These are phyloP conservation scores for Botrytis aclada DNA, from an alignment of 2,329 filamentous ascomycete species.

Conservation along the genomic window DNA sequence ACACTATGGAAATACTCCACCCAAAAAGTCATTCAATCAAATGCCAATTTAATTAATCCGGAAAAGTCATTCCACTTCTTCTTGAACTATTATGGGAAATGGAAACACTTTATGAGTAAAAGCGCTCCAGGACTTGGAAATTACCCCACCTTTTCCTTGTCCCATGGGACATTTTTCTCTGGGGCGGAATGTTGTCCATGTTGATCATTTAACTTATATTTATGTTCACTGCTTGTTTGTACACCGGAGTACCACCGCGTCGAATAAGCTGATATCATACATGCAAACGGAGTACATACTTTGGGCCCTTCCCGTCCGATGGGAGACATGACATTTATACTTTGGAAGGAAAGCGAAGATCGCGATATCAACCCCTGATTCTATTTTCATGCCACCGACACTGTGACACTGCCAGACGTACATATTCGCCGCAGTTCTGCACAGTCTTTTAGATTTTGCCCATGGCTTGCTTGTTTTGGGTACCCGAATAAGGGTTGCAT, in stretches of 20 bases:
- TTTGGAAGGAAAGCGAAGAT: background rate
- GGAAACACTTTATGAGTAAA: background rate
- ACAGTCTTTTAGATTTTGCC: background rate
- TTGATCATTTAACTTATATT: background rate
- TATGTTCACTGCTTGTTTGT: background rate
- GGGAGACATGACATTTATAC: background rate
- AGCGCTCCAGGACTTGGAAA: background rate
- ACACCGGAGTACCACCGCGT: background rate
- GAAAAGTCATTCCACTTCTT: background rate
- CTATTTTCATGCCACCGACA: no score
- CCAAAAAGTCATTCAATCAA: background rate
- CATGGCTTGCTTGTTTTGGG: no score
- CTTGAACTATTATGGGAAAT: background rate
- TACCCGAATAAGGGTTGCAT: background rate
- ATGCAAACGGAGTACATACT: no score
- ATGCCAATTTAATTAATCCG: background rate
- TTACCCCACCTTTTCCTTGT: conserved; percentile 2
- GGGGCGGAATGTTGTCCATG: conserved; percentile 2
- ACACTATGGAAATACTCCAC: background rate
- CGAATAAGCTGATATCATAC: background rate
- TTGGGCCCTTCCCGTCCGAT: background rate
- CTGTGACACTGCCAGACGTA: background rate
- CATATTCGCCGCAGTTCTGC: background rate
- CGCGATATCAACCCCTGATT: background rate
- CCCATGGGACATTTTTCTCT: conserved; percentile 1